These are phyloP conservation scores for Tylopilus plumbeoviolaceoides DNA, from an alignment of 768 basidiomycete genomes.

Conservation along the genomic window DNA sequence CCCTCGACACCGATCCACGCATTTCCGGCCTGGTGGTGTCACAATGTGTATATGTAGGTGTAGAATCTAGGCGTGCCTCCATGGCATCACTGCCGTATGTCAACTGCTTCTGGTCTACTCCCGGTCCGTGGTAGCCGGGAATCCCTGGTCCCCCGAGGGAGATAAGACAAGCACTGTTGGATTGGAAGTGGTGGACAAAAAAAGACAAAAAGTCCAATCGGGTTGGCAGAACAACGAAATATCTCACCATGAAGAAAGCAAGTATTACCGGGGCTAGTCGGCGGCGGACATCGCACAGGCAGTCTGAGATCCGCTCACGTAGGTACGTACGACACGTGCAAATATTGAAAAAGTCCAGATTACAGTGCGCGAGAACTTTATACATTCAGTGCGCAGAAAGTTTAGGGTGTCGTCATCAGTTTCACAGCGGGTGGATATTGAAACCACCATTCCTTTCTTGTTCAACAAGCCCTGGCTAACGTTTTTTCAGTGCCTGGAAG, in stretches of 20 bases:
- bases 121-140: not conserved
- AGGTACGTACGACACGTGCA: conserved; percentile 8
- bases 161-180: not conserved
- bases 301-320: not conserved
- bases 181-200: not conserved
- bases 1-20: not conserved
- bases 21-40: not conserved
- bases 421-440: conserved; percentile 2
- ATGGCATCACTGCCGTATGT: not conserved
- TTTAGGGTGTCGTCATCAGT: not conserved
- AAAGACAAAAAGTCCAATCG: not conserved
- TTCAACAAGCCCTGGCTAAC: conserved; percentile 32
- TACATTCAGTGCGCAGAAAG: conserved; percentile 3
- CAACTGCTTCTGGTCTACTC: not conserved
- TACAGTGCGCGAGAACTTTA: conserved; percentile 7
- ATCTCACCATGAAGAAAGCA: not conserved
- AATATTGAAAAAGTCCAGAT: conserved; percentile 4
- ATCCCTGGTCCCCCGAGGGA: not conserved
- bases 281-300: conserved; percentile 15
- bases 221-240: not conserved
- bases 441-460: conserved; percentile 1
- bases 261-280: conserved; percentile 3
- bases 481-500: conserved; percentile 86
- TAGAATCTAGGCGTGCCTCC: not conserved
- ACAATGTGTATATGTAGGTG: not conserved